A percentile compares a stretch with the other conserved stretches of the same genome.
Conservation (phyloP, 345 rosid genomes). For the Eucalyptus grandis region DNA sequence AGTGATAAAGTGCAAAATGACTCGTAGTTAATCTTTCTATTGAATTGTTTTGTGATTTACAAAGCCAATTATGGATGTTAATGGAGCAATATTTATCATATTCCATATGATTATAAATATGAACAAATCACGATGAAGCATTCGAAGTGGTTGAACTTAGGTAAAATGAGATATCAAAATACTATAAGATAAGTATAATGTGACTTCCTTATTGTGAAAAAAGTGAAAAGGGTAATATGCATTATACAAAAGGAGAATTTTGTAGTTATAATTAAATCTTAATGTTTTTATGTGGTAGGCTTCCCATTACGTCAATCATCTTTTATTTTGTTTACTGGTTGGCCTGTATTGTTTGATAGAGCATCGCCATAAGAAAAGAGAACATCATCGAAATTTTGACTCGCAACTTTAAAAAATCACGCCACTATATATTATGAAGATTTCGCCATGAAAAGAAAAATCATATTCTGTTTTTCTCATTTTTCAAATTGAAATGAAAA, state of each 20-base stretch:
- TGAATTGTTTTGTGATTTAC: background rate
- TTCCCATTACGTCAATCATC: background rate
- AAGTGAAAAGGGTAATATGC: background rate
- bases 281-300: background rate
- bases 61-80: background rate
- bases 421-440: background rate
- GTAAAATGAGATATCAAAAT: background rate
- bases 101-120: background rate
- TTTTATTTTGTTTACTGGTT: background rate
- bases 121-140: background rate
- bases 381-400: background rate
- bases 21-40: background rate
- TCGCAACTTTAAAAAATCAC: background rate
- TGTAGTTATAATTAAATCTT: background rate
- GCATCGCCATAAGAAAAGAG: background rate
- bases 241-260: fast-evolving
- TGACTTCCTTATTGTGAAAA: background rate
- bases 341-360: background rate
- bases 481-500: background rate
- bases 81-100: background rate
- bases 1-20: background rate
- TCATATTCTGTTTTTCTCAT: background rate
- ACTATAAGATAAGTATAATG: background rate
- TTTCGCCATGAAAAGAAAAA: background rate
- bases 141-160: background rate